Evolutionary conservation across 805 yeast genomes (phyloP).

Genomic region (Kazachstania africana): DNA sequence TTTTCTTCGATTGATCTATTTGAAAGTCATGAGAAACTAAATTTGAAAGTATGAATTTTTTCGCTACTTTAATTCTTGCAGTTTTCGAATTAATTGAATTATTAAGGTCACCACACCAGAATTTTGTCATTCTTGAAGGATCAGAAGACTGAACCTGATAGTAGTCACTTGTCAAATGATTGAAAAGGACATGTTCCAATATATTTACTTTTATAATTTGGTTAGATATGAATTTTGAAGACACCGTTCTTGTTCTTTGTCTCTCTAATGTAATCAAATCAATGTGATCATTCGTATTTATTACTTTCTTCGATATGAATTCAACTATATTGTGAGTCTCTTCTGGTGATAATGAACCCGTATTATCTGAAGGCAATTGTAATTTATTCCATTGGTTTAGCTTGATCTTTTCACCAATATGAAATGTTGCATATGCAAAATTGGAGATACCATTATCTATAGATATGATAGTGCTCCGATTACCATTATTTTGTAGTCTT

Average conservation of each 20-base stretch:
- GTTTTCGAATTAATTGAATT: not conserved
- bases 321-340: no score
- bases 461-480: slow-evolving; percentile 18
- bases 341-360: no score
- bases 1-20: not conserved
- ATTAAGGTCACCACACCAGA: slow-evolving; percentile 14
- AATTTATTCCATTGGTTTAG: slow-evolving; percentile 29
- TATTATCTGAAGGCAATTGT: no score
- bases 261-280: slow-evolving; percentile 40
- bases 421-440: slow-evolving; percentile 23
- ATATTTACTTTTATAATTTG: slow-evolving; percentile 41
- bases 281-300: slow-evolving; percentile 22
- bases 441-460: slow-evolving; percentile 31
- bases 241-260: slow-evolving; percentile 42
- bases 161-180: slow-evolving; percentile 6
- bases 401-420: slow-evolving; percentile 16
- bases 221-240: slow-evolving; percentile 37
- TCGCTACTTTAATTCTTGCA: slow-evolving; percentile 1
- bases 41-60: not conserved
- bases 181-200: slow-evolving; percentile 31
- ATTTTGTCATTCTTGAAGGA: slow-evolving; percentile 21
- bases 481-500: slow-evolving; percentile 2
- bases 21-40: not conserved
- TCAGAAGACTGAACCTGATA: slow-evolving; percentile 15
- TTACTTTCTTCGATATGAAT: not conserved